These are phyloP conservation scores for Juglanconis sp. DNA, from an alignment of 2,329 filamentous ascomycete species.

Conservation along the genomic window DNA sequence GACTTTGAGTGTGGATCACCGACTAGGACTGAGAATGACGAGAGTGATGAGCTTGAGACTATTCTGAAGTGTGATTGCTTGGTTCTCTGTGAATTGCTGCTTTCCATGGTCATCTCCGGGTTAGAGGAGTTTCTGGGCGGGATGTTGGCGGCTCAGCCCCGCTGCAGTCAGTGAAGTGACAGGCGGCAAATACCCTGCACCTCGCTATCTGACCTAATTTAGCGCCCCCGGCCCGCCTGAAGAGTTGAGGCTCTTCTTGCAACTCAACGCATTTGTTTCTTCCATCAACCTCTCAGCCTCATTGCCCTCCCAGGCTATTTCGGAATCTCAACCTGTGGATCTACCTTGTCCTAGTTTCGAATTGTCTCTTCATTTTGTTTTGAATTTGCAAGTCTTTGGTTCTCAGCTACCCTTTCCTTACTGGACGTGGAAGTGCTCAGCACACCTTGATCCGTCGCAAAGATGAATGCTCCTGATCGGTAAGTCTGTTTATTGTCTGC, in stretches of 20 bases:
- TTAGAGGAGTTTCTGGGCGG: background rate
- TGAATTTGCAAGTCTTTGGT: background rate
- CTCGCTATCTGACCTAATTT: constrained; percentile 1
- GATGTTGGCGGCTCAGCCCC: background rate
- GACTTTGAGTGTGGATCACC: background rate
- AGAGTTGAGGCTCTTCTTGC: background rate
- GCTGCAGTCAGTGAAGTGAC: background rate
- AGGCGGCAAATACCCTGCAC: background rate
- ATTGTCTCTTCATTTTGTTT: background rate
- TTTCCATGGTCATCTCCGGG: too few species aligned
- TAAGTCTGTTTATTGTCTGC: constrained; percentile 30
- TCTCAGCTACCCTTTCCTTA: background rate
- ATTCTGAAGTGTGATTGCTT: background rate
- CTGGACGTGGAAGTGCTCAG: background rate
- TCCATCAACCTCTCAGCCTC: background rate
- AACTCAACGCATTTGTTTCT: too few species aligned
- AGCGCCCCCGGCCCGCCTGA: constrained; percentile 5
- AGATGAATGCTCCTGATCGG: constrained; percentile 57
- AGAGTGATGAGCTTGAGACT: background rate
- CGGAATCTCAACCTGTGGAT: background rate
- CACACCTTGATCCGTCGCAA: constrained; percentile 19
- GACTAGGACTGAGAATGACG: background rate
- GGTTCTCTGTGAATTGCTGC: too few species aligned
- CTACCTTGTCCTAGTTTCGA: background rate
- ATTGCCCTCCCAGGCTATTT: background rate